Percentiles rank a stretch among this genome's conserved stretches.
phyloP scores from a whole-genome alignment of 1,284 basidiomycete genomes.

The Fomitiporia mediterranea region DNA sequence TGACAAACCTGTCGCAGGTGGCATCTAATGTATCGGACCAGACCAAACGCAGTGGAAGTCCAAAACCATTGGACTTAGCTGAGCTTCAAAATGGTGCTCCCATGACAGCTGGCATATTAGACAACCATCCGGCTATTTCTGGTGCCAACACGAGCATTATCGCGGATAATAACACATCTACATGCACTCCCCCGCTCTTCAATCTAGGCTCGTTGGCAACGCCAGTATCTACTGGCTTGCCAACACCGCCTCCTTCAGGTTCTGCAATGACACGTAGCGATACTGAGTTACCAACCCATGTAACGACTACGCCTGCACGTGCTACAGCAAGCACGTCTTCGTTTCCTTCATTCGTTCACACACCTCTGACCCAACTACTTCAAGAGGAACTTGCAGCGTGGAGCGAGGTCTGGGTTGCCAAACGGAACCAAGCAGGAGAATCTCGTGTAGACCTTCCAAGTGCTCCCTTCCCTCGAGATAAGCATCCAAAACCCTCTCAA shows the following conservation, averaged over 20 bases:
- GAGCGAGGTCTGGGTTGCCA: constrained; percentile 2
- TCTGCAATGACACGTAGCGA: neutral
- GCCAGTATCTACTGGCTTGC: neutral
- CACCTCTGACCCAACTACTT: neutral
- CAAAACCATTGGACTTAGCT: no score
- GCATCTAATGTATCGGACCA: no score
- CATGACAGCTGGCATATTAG: neutral
- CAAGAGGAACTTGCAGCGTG: constrained; percentile 8
- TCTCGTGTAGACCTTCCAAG: no score
- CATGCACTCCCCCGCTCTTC: neutral
- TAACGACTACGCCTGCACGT: neutral
- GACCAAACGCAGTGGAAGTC: no score
- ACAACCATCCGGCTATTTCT: neutral
- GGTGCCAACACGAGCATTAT: neutral
- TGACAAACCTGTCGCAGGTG: neutral
- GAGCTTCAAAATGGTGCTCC: no score
- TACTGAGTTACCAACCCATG: neutral
- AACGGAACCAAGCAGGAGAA: neutral
- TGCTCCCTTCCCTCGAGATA: no score
- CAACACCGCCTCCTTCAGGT: constrained; percentile 3
- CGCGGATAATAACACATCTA: no score
- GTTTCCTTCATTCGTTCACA: neutral
- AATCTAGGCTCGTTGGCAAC: neutral
- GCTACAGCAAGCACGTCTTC: neutral
- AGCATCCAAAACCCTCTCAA: no score